These are phyloP conservation scores for Gonapodya sp. DNA, from an alignment of 192 early-diverging fungal species.

Conservation along the genomic window DNA sequence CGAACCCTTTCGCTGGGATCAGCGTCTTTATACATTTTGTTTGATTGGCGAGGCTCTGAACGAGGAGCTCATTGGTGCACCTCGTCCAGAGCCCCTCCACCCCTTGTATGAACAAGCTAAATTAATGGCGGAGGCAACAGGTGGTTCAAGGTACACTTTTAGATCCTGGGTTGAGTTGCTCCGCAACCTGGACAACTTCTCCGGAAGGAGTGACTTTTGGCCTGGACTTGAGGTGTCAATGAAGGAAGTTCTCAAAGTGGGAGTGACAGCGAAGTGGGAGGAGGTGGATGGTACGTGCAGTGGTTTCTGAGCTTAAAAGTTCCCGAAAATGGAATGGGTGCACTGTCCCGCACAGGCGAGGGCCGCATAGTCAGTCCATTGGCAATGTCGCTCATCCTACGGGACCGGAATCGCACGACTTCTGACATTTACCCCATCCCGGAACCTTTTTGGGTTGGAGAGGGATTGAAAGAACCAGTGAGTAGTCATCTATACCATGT, in stretches of 20 bases:
- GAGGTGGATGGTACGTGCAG: not conserved
- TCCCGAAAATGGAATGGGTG: too few species aligned
- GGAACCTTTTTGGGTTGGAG: not conserved
- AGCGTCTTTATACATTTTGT: not conserved
- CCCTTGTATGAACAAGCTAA: not conserved
- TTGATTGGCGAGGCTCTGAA: not conserved
- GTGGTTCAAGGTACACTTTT: not conserved
- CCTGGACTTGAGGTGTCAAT: not conserved
- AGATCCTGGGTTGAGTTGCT: not conserved
- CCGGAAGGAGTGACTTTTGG: not conserved
- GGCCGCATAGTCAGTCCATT: not conserved
- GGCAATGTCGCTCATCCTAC: not conserved
- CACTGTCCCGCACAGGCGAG: not conserved
- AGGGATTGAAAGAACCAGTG: not conserved
- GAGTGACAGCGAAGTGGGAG: not conserved
- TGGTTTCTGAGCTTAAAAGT: too few species aligned
- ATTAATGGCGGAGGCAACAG: not conserved
- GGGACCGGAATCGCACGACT: not conserved
- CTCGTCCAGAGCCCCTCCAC: not conserved
- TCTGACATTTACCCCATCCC: not conserved
- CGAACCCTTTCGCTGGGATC: slow-evolving; percentile 11
- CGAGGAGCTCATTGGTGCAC: not conserved
- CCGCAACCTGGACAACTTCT: not conserved
- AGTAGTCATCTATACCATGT: not conserved
- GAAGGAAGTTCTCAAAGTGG: not conserved